Evolutionary conservation across 495 filamentous ascomycete species (phyloP).

Genomic region (Penicillium argentinense): DNA sequence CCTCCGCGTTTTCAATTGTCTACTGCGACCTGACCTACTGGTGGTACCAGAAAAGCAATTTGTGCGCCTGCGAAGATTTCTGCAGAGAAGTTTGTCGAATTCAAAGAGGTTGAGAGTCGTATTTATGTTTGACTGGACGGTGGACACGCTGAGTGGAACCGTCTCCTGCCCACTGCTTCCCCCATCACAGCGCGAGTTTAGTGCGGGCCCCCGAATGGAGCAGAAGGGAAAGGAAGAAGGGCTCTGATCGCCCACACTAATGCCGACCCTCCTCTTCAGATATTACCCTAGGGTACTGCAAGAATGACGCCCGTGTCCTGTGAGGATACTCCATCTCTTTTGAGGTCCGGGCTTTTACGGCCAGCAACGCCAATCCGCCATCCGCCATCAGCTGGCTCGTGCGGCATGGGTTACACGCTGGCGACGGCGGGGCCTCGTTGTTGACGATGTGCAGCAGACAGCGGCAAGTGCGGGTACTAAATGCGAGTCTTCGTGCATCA

Average conservation of each 20-base stretch:
- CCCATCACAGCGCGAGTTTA: constrained; percentile 1
- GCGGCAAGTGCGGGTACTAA: constrained; percentile 22
- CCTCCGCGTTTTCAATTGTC: background rate
- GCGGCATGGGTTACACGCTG: constrained; percentile 6
- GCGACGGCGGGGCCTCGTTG: background rate
- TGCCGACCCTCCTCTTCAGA: background rate
- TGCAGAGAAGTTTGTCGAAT: background rate
- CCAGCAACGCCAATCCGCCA: background rate
- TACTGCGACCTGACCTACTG: background rate
- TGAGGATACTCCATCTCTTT: too few species aligned
- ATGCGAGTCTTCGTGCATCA: constrained; percentile 8
- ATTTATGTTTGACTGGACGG: constrained; percentile 17
- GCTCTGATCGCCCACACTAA: constrained; percentile 14
- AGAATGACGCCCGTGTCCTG: too few species aligned
- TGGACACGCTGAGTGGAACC: constrained; percentile 17
- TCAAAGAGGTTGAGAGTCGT: background rate
- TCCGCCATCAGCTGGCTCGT: constrained; percentile 3
- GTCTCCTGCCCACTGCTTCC: background rate
- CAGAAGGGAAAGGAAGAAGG: constrained; percentile 31
- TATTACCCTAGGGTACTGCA: too few species aligned
- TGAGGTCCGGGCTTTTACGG: background rate
- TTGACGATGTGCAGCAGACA: background rate
- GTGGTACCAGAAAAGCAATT: background rate
- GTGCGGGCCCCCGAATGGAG: constrained; percentile 30
- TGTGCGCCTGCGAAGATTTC: too few species aligned